These are phyloP conservation scores for Discostella stelligera DNA, from an alignment of 352 stramenopile species.

Conservation along the genomic window DNA sequence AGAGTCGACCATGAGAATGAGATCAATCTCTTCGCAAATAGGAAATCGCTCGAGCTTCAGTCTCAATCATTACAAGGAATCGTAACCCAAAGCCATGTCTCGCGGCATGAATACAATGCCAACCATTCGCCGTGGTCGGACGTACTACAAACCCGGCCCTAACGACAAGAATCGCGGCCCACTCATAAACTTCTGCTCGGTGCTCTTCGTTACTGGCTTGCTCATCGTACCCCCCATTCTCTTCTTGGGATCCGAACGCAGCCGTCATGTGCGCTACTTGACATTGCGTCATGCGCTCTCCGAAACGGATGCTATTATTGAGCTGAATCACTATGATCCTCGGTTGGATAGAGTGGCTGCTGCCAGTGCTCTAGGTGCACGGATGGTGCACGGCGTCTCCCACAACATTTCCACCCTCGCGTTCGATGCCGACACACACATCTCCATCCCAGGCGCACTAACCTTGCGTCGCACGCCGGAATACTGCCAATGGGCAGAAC, in stretches of 20 bases:
- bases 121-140: constrained; percentile 31
- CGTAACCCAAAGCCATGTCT: no score
- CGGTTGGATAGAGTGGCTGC: neutral
- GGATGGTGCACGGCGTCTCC: constrained; percentile 20
- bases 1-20: no score
- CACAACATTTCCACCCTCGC: neutral
- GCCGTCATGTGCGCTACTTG: constrained; percentile 19
- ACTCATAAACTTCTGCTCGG: constrained; percentile 22
- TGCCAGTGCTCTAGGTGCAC: neutral
- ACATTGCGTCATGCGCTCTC: constrained; percentile 23
- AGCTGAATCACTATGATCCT: constrained; percentile 32
- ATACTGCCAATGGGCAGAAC: constrained; percentile 51
- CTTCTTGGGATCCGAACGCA: constrained; percentile 28
- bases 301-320: constrained; percentile 17
- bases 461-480: constrained; percentile 25
- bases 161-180: constrained; percentile 24
- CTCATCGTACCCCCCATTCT: constrained; percentile 32
- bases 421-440: neutral
- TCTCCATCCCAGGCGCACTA: constrained; percentile 32
- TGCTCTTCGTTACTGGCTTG: constrained; percentile 33
- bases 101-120: constrained; percentile 42
- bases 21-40: no score
- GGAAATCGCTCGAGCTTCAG: no score
- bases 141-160: constrained; percentile 17
- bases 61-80: no score